These are phyloP conservation scores for Vitis hybrid DNA, from an alignment of 177 flowering plant genomes.

Conservation along the genomic window DNA sequence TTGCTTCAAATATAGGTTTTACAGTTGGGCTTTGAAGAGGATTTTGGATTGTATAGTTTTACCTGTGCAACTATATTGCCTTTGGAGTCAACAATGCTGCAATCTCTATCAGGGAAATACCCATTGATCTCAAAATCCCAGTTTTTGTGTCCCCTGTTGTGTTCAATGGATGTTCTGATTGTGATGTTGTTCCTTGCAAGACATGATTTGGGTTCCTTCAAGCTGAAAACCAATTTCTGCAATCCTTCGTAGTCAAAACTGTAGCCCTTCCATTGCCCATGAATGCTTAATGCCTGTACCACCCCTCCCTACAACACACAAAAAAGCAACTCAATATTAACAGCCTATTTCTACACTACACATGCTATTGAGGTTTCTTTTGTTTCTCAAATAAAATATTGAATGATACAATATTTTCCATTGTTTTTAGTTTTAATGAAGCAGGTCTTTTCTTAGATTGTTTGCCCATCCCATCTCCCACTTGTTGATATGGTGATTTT, in stretches of 20 bases:
- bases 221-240: conserved; percentile 54
- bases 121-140: conserved; percentile 71
- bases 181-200: conserved; percentile 24
- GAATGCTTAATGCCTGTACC: conserved; percentile 59
- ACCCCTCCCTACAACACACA: conserved; percentile 49
- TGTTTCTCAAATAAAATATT: no score
- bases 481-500: no score
- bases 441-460: no score
- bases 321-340: background rate
- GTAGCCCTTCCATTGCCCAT: conserved; percentile 73
- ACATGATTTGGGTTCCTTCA: conserved; percentile 59
- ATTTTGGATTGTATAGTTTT: background rate
- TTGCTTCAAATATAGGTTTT: no score
- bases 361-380: no score
- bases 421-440: no score
- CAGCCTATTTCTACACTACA: background rate
- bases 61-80: conserved; percentile 74
- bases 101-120: conserved; percentile 55
- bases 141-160: conserved; percentile 24
- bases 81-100: conserved; percentile 54
- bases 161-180: conserved; percentile 38
- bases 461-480: no score
- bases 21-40: no score
- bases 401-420: no score
- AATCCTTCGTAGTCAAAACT: conserved; percentile 48